Evolutionary conservation across 2,329 filamentous ascomycete species (phyloP).

Genomic region (Phaeosphaeria sp.): DNA sequence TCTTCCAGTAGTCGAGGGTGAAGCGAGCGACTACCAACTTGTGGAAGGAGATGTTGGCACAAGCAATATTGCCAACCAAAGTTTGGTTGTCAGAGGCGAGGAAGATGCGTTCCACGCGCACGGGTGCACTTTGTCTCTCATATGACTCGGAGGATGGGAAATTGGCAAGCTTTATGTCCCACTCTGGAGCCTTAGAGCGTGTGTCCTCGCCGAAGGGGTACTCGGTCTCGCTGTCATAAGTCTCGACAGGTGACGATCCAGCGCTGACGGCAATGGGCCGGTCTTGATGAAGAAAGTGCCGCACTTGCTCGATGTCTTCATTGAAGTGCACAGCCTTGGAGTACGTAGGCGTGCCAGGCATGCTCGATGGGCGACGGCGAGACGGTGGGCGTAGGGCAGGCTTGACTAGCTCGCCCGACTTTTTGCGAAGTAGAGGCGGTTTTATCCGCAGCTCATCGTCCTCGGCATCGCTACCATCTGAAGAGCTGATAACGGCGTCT

Average conservation of each 20-base stretch:
- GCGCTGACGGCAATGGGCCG: conserved; percentile 95
- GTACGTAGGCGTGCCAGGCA: conserved; percentile 96
- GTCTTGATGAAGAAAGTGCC: conserved; percentile 94
- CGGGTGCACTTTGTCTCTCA: conserved; percentile 68
- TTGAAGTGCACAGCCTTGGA: conserved; percentile 99
- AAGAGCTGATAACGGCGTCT: conserved; percentile 52
- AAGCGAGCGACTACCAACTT: conserved; percentile 92
- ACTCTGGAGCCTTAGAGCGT: conserved; percentile 66
- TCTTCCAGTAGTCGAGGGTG: conserved; percentile 98
- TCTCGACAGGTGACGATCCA: conserved; percentile 87
- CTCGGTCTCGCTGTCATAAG: conserved; percentile 84
- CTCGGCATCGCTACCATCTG: conserved; percentile 62
- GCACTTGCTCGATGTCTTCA: conserved; percentile 91
- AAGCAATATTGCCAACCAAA: conserved; percentile 81
- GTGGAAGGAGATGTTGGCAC: conserved; percentile 87
- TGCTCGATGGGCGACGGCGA: conserved; percentile 86
- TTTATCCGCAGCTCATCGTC: conserved; percentile 66
- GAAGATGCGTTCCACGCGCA: conserved; percentile 86
- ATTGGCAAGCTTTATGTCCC: conserved; percentile 85
- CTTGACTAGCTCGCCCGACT: conserved; percentile 94
- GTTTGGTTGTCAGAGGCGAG: conserved; percentile 87
- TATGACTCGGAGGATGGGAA: conserved; percentile 72
- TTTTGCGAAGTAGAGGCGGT: conserved; percentile 95
- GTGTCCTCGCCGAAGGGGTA: conserved; percentile 77
- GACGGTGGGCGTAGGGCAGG: conserved; percentile 84